Conservation (phyloP, 2,329 filamentous ascomycete genomes). For the Diaporthe amygdali region DNA sequence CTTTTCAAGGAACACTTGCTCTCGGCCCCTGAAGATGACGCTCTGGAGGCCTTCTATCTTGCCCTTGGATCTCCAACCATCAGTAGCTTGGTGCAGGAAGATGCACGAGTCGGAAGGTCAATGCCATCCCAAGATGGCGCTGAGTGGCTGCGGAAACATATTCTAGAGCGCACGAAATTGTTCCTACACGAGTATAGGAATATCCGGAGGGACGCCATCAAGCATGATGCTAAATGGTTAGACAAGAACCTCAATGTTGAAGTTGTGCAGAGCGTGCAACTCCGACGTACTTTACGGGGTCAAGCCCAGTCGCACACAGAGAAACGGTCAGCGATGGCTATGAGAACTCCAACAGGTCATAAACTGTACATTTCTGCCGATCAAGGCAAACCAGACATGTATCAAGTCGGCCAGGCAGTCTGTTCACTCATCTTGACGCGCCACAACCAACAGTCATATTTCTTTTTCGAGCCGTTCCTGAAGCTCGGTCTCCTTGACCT, state of each 20-base stretch:
- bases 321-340: slow-evolving; percentile 75
- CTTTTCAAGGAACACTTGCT: slow-evolving; percentile 86
- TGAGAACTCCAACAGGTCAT: slow-evolving; percentile 58
- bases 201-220: slow-evolving; percentile 77
- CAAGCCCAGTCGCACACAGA: slow-evolving; percentile 73
- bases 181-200: slow-evolving; percentile 81
- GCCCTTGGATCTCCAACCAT: slow-evolving; percentile 79
- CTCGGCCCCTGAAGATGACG: slow-evolving; percentile 88
- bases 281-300: slow-evolving; percentile 77
- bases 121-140: slow-evolving; percentile 73
- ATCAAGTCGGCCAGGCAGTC: slow-evolving; percentile 89
- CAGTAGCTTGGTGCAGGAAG: slow-evolving; percentile 78
- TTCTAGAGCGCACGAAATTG: slow-evolving; percentile 85
- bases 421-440: slow-evolving; percentile 80
- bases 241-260: slow-evolving; percentile 83
- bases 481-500: slow-evolving; percentile 84
- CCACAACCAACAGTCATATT: slow-evolving; percentile 85
- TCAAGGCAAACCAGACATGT: slow-evolving; percentile 73
- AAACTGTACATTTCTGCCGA: slow-evolving; percentile 78
- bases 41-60: slow-evolving; percentile 82
- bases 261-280: slow-evolving; percentile 77
- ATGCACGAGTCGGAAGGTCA: slow-evolving; percentile 72
- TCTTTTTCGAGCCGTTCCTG: slow-evolving; percentile 90
- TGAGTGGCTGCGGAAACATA: slow-evolving; percentile 74
- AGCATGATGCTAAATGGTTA: slow-evolving; percentile 88